Conservation (phyloP, 2,329 filamentous ascomycete genomes). For the Talaromyces funiculosus region DNA sequence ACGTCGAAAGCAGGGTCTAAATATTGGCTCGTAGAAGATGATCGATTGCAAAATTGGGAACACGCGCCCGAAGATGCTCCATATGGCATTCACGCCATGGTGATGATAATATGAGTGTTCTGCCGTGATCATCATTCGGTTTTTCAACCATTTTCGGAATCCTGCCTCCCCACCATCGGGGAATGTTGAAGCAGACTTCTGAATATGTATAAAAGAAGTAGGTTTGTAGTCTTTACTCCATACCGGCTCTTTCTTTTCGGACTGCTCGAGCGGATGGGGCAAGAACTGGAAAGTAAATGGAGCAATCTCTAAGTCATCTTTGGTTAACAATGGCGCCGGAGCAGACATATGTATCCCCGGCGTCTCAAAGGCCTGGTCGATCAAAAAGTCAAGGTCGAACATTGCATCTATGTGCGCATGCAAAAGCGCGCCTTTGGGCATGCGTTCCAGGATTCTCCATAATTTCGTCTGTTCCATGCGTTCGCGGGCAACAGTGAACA, state of each 20-base stretch:
- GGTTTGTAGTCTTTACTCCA: conserved; percentile 63
- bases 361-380: conserved; percentile 63
- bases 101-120: conserved; percentile 73
- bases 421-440: conserved; percentile 70
- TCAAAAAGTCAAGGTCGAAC: conserved; percentile 77
- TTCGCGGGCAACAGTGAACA: conserved; percentile 82
- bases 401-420: conserved; percentile 90
- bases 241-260: conserved; percentile 46
- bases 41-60: conserved; percentile 70
- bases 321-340: conserved; percentile 51
- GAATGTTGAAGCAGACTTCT: conserved; percentile 64
- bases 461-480: conserved; percentile 78
- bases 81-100: conserved; percentile 76
- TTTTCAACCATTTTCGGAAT: conserved; percentile 73
- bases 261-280: conserved; percentile 41
- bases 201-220: conserved; percentile 54
- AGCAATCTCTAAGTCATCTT: conserved; percentile 50
- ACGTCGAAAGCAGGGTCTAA: conserved; percentile 65
- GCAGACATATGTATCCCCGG: conserved; percentile 68
- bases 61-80: conserved; percentile 71
- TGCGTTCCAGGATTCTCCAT: conserved; percentile 74
- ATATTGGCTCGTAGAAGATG: conserved; percentile 86
- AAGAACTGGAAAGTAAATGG: conserved; percentile 59
- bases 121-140: conserved; percentile 64
- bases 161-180: conserved; percentile 64